phyloP scores from a whole-genome alignment of 2,329 filamentous ascomycete genomes.

The Penicillium vulpinum region DNA sequence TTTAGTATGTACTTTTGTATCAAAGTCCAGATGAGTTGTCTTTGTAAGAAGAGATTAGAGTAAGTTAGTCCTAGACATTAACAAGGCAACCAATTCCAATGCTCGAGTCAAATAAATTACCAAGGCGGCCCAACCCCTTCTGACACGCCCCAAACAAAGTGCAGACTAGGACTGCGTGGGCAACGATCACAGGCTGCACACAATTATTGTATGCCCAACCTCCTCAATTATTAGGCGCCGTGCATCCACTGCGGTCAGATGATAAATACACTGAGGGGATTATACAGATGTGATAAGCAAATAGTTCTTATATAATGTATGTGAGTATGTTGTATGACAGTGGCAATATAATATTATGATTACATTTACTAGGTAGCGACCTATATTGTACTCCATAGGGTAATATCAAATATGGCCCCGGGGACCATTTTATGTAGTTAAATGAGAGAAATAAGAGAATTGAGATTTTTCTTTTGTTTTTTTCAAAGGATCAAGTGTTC shows the following conservation, averaged over 20 bases:
- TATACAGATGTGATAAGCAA: background rate
- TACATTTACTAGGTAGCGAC: no score
- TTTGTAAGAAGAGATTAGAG: background rate
- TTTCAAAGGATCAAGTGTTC: background rate
- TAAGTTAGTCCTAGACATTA: background rate
- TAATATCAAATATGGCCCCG: no score
- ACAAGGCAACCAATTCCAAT: slow-evolving; percentile 6
- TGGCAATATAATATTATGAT: no score
- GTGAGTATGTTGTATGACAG: no score
- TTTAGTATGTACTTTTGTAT: background rate
- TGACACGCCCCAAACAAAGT: background rate
- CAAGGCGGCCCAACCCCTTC: slow-evolving; percentile 13
- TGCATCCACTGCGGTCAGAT: slow-evolving; percentile 11
- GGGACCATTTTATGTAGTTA: no score
- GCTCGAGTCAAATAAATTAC: slow-evolving; percentile 11
- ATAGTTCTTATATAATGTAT: background rate
- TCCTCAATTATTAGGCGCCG: slow-evolving; percentile 12
- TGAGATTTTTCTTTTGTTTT: background rate
- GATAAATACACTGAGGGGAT: slow-evolving; percentile 2
- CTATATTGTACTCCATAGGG: no score
- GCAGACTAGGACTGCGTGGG: slow-evolving; percentile 5
- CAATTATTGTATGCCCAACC: slow-evolving; percentile 16
- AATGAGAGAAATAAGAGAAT: no score
- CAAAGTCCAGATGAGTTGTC: background rate
- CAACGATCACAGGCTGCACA: slow-evolving; percentile 8